Conservation (phyloP, 768 basidiomycete genomes). For the Sporobolomyces pararoseus region DNA sequence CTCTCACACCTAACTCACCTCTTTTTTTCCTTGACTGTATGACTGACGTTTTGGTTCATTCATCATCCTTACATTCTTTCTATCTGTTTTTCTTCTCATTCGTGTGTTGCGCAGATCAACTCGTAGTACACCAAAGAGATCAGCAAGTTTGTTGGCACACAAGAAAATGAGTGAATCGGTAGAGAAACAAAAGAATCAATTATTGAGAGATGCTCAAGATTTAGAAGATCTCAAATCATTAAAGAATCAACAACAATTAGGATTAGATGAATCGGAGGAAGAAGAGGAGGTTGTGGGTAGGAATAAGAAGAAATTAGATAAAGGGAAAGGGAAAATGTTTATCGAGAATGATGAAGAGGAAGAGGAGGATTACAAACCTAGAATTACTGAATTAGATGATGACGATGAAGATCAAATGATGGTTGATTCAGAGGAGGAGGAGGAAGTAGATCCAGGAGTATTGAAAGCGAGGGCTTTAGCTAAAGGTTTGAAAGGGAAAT, state of each 20-base stretch:
- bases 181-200: neutral
- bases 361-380: neutral
- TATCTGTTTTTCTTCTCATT: neutral
- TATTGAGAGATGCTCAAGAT: neutral
- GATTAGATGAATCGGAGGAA: conserved; percentile 1
- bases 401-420: neutral
- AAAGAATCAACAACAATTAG: too few species aligned
- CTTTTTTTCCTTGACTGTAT: neutral
- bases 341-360: neutral
- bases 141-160: neutral
- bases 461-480: conserved; percentile 23
- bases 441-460: conserved; percentile 20
- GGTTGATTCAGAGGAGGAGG: conserved; percentile 6
- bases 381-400: neutral
- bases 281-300: neutral
- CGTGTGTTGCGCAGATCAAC: too few species aligned
- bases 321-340: conserved; percentile 32
- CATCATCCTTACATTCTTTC: neutral
- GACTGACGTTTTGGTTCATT: conserved; percentile 16
- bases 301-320: too few species aligned
- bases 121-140: neutral
- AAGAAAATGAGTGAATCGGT: conserved; percentile 5
- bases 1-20: neutral
- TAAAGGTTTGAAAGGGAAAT: conserved; percentile 17
- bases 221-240: neutral